phyloP scores from a whole-genome alignment of 2,329 filamentous ascomycete species.

The Penicillium verrucosum region DNA sequence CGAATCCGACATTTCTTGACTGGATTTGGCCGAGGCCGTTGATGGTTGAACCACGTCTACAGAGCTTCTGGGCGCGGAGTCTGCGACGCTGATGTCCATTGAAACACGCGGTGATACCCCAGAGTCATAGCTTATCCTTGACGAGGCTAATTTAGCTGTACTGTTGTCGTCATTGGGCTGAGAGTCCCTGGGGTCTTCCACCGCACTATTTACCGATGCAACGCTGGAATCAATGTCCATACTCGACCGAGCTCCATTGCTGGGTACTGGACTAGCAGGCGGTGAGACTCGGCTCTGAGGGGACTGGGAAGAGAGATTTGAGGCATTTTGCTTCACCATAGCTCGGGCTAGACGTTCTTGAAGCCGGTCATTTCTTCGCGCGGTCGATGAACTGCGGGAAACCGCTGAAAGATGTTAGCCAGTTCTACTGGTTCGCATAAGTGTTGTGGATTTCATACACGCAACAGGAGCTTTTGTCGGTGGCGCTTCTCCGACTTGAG shows the following conservation, averaged over 20 bases:
- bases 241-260: slow-evolving; percentile 41
- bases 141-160: slow-evolving; percentile 10
- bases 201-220: slow-evolving; percentile 20
- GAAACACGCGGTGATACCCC: slow-evolving; percentile 23
- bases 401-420: slow-evolving; percentile 41
- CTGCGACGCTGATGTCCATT: slow-evolving; percentile 22
- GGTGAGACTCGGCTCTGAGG: slow-evolving; percentile 51
- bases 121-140: slow-evolving; percentile 33
- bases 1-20: slow-evolving; percentile 6
- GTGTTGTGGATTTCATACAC: slow-evolving; percentile 25
- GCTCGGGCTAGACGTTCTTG: slow-evolving; percentile 88
- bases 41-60: slow-evolving; percentile 9
- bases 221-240: slow-evolving; percentile 34
- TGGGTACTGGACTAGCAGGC: slow-evolving; percentile 50
- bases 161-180: slow-evolving; percentile 8
- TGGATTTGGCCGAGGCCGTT: slow-evolving; percentile 4
- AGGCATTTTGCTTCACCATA: slow-evolving; percentile 68
- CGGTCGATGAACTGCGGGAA: slow-evolving; percentile 64
- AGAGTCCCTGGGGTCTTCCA: slow-evolving; percentile 22
- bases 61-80: slow-evolving; percentile 12
- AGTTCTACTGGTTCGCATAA: neutral
- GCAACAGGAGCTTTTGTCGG: slow-evolving; percentile 22
- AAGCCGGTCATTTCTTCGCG: slow-evolving; percentile 71
- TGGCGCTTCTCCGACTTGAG: slow-evolving; percentile 27
- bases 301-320: slow-evolving; percentile 47